Percentiles rank a stretch among this genome's conserved stretches.
phyloP scores from a whole-genome alignment of 2,329 filamentous ascomycete genomes.

The Amesomyces nigricolor region DNA sequence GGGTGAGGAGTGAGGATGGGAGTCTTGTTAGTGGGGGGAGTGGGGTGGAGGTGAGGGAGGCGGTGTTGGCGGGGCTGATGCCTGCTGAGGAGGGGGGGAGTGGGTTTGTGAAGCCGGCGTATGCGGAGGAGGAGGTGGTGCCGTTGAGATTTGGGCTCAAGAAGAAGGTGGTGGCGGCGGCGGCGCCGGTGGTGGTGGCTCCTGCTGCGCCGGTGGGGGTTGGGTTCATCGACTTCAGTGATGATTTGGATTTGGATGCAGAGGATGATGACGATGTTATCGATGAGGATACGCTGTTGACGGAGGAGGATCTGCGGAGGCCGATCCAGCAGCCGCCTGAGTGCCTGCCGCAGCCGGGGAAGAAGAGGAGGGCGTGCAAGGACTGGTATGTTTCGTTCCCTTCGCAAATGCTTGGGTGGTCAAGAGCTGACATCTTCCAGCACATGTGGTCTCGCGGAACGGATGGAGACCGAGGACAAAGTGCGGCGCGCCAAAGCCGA shows the following conservation, averaged over 20 bases:
- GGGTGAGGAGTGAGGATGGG: slow-evolving; percentile 64
- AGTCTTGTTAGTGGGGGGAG: slow-evolving; percentile 36
- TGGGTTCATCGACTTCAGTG: slow-evolving; percentile 62
- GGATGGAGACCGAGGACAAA: slow-evolving; percentile 76
- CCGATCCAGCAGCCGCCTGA: slow-evolving; percentile 76
- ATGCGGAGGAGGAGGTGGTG: slow-evolving; percentile 48
- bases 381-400: slow-evolving; percentile 55
- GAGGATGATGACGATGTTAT: slow-evolving; percentile 69
- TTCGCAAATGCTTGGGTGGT: neutral
- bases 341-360: slow-evolving; percentile 80
- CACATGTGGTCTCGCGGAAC: slow-evolving; percentile 84
- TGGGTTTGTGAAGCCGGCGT: slow-evolving; percentile 70
- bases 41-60: slow-evolving; percentile 60
- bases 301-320: slow-evolving; percentile 73
- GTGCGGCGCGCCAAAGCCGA: slow-evolving; percentile 32
- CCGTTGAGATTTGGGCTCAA: slow-evolving; percentile 56
- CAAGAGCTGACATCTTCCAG: slow-evolving; percentile 8
- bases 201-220: slow-evolving; percentile 42
- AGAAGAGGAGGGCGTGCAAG: slow-evolving; percentile 90
- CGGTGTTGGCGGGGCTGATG: slow-evolving; percentile 75
- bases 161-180: slow-evolving; percentile 47
- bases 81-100: slow-evolving; percentile 47
- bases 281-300: slow-evolving; percentile 82
- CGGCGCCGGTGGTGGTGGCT: neutral
- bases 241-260: slow-evolving; percentile 56